Base-by-base conservation (phyloP, 495 filamentous ascomycete genomes). In the Talaromyces proteolyticus region DNA sequence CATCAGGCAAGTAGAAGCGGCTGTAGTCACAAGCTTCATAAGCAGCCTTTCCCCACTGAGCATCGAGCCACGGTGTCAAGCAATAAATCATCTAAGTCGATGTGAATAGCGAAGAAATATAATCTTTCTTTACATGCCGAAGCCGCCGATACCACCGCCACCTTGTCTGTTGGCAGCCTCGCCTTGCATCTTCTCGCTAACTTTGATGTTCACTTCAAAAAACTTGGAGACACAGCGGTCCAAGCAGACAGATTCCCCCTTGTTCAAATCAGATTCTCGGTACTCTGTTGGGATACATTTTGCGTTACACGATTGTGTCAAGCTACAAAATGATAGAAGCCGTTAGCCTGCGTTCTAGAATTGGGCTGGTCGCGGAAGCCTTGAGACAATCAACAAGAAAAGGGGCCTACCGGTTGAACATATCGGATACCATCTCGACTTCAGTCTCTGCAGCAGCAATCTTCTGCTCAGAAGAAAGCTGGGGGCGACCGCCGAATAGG, bases 221-320 rank as follows among this genome's bases (percentile, higher is more conserved):
- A 96, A 97, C 76, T 98, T 98, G 62, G 86, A 77, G 34, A 92
- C 84, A 72, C 93, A 98, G 54, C 93, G 88, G 74, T 98, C 93
- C 54, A 98, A 81, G 73, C 93, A 98, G 56, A 97, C 93, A 48
- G 86, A 87, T 73, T 98, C 93, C 76, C 93, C 93, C 76, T 98
- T 98, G 79, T 95, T 93, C 53, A 98, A 82, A 51, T 97, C 94
- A 62, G 78, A 78, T 75, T 98, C 93, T 60, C 89, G 88, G 80
- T 97, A 98, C 53, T 89, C 82, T 57, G 69, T 75, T 51, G 90
- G 91, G 49, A 98, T 80, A 68, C 93, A 98, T 72, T 98, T 98
- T 65, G 84, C 80, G 51, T 84, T 81, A 78, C 93, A 98, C 49
- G 89, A 89, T 67, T 88, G 80, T 52, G 84, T 82, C 54, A 98